phyloP scores from a whole-genome alignment of 2,329 filamentous ascomycete species.

The Calonectria pauciramosa region DNA sequence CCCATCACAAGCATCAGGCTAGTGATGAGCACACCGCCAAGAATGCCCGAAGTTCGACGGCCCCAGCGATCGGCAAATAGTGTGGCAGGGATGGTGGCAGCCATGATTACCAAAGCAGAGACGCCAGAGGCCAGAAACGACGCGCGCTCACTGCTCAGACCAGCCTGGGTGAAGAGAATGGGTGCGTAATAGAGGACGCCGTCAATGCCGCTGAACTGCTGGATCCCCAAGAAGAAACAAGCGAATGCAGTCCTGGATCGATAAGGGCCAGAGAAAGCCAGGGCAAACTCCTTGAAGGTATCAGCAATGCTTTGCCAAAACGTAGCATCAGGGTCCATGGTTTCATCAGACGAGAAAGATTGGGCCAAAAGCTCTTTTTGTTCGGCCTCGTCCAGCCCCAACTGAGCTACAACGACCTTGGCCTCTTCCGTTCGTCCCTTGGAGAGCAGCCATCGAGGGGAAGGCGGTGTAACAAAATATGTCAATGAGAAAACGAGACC shows the following conservation, averaged over 20 bases:
- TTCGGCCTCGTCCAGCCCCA: constrained; percentile 59
- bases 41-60: constrained; percentile 65
- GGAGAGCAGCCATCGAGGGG: constrained; percentile 69
- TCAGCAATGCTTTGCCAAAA: constrained; percentile 46
- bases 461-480: constrained; percentile 59
- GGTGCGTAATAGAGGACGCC: constrained; percentile 74
- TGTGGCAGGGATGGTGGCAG: constrained; percentile 66
- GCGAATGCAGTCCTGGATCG: constrained; percentile 64
- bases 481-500: constrained; percentile 47
- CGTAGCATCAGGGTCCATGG: constrained; percentile 45
- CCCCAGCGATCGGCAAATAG: constrained; percentile 70
- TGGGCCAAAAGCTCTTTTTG: constrained; percentile 55
- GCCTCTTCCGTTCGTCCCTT: constrained; percentile 60
- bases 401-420: constrained; percentile 51
- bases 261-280: constrained; percentile 53
- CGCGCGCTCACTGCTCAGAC: constrained; percentile 64
- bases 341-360: constrained; percentile 27
- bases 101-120: constrained; percentile 69
- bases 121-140: constrained; percentile 72
- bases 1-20: constrained; percentile 68
- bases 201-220: constrained; percentile 73
- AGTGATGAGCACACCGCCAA: constrained; percentile 65
- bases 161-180: constrained; percentile 70
- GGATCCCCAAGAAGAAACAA: constrained; percentile 70
- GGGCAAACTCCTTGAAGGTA: constrained; percentile 48